These are phyloP conservation scores for Leccinum subfulvum DNA, from an alignment of 1,284 basidiomycete genomes.

Conservation along the genomic window DNA sequence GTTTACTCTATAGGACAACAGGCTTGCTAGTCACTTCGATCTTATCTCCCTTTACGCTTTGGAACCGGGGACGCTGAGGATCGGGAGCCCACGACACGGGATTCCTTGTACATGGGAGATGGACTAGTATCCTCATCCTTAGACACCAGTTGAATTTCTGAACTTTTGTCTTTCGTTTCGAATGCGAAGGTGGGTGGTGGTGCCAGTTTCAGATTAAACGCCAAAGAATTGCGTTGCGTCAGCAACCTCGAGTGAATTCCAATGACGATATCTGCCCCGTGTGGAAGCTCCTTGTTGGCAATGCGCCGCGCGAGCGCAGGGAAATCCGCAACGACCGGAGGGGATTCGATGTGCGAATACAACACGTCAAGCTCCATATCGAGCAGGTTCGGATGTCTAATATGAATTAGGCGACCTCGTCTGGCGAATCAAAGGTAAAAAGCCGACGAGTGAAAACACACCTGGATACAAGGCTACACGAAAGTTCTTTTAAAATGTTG, in stretches of 20 bases:
- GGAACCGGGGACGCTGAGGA: no score
- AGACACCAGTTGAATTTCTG: no score
- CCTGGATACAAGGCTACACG: not conserved
- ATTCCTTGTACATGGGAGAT: no score
- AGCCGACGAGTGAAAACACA: not conserved
- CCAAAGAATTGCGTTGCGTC: not conserved
- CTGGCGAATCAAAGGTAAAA: not conserved
- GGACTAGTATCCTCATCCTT: no score
- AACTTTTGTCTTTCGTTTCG: no score
- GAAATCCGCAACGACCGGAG: not conserved
- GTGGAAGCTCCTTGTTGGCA: not conserved
- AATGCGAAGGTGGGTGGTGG: no score
- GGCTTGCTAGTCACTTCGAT: no score
- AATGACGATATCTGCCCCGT: not conserved
- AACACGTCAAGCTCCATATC: not conserved
- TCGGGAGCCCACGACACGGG: no score
- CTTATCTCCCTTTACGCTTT: no score
- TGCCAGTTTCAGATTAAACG: not conserved
- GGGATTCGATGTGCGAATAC: not conserved
- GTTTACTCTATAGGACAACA: no score
- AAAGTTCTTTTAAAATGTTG: not conserved
- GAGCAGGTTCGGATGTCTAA: not conserved
- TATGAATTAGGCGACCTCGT: not conserved
- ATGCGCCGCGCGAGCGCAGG: not conserved
- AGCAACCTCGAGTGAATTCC: not conserved